These are phyloP conservation scores for Naegleria fowleri DNA, from an alignment of 208 protist genomes.

Conservation along the genomic window DNA sequence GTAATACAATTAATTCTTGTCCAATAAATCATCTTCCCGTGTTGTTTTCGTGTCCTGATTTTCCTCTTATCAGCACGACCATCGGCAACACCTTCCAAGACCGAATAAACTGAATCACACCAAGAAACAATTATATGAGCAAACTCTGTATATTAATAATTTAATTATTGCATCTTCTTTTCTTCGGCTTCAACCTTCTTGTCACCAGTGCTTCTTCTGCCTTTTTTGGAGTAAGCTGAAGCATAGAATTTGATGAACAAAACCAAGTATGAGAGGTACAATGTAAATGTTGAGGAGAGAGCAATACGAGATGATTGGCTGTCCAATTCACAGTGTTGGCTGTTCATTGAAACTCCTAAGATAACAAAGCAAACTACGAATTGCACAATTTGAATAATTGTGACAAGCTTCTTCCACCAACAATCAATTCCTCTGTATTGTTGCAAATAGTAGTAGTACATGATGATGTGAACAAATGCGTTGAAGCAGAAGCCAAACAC, in stretches of 20 bases:
- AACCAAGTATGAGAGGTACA: background rate
- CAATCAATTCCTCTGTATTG: slow-evolving; percentile 57
- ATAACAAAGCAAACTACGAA: background rate
- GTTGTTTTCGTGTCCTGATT: no score
- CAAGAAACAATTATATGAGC: no score
- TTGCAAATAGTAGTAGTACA: slow-evolving; percentile 82
- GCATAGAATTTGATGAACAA: slow-evolving; percentile 3
- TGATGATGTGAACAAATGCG: slow-evolving; percentile 69
- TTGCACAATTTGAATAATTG: slow-evolving; percentile 6
- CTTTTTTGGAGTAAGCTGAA: background rate
- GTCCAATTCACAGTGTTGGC: background rate
- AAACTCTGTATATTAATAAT: background rate
- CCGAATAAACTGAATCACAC: no score
- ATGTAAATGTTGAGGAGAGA: background rate
- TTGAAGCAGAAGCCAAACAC: slow-evolving; percentile 39
- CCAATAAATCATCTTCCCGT: background rate
- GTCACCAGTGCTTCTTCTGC: background rate
- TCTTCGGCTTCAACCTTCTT: background rate
- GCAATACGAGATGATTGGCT: background rate
- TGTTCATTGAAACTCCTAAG: background rate
- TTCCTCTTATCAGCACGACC: no score
- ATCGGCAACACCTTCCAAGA: no score
- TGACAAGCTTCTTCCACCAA: slow-evolving; percentile 21
- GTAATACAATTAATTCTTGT: background rate
- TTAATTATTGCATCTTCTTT: background rate